Evolutionary conservation across 2,329 filamentous ascomycete genomes (phyloP), one percentile per base, ranked within the genome.

Genomic region (Colletotrichum cordylinicola): DNA sequence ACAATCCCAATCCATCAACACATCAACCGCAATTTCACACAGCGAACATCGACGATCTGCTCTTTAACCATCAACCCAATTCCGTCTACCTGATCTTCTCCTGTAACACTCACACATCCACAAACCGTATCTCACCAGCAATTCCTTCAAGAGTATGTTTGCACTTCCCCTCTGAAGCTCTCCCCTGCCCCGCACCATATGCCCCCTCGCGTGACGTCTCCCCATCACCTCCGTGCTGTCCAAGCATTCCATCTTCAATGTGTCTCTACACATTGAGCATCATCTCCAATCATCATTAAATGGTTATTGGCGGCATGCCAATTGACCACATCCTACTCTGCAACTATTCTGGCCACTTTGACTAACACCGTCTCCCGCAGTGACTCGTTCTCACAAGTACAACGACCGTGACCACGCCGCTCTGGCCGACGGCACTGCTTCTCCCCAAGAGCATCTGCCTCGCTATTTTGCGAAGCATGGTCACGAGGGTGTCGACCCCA

Each of bases 301-400:
- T 55, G 31, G 12, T 21, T 8, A 10, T 27, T 7, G 15, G 6
- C 52, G 16, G 24, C 67, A 48, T 56, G 33, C 9, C 33, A 33
- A 62, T 68, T 56, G 6, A 8, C 29, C 64, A 39, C 9, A 15
- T 4, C 16, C 21, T 24, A 12, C 24, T 52, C 3, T 43, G 16
- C 29, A 27, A 29, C 33, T 15, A 15, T 35, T 24, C 12, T 18
- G 27, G 18, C 16, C 18, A 67, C 4, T 58, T 31, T 15, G 33
- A 58, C 79, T 79, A 77, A 79, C 70, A 72, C 62, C 18, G 2
- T 33, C 56, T 21, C 60, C 35, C 55, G 16, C 80, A 98, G 96
- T 99, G 96, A 98, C 97, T 89, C 96, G 97, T 85, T 98, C 96
- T 79, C 95, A 96, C 92, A 99, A 98, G 90, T 92, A 90, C 89